Conservation (phyloP, 2,329 filamentous ascomycete genomes). For the Mycosphaerelloides madeirae region DNA sequence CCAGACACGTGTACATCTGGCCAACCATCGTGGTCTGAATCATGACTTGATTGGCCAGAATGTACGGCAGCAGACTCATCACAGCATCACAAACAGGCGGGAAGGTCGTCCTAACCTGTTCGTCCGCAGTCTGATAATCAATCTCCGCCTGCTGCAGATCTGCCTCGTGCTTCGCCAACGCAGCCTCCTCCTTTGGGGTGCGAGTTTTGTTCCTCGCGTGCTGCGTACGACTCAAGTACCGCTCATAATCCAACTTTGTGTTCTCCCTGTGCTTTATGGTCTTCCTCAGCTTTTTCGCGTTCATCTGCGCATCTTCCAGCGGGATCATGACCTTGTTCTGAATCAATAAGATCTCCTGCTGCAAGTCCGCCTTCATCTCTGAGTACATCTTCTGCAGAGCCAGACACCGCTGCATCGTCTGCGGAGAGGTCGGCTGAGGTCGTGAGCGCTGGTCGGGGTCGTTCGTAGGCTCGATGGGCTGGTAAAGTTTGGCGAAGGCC, state of each 20-base stretch:
- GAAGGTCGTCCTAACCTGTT: conserved; percentile 65
- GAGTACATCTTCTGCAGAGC: conserved; percentile 63
- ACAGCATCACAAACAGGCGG: conserved; percentile 66
- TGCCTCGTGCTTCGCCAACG: conserved; percentile 64
- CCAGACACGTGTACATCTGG: conserved; percentile 70
- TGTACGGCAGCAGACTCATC: conserved; percentile 67
- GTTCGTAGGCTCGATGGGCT: conserved; percentile 65
- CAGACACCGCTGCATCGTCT: conserved; percentile 60
- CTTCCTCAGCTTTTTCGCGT: conserved; percentile 68
- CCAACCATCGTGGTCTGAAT: conserved; percentile 74
- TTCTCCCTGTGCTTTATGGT: conserved; percentile 82
- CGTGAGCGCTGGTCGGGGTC: conserved; percentile 49
- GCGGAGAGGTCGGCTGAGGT: conserved; percentile 57
- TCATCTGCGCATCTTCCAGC: conserved; percentile 63
- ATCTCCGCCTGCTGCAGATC: conserved; percentile 61
- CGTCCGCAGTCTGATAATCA: conserved; percentile 71
- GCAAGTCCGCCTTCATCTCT: conserved; percentile 66
- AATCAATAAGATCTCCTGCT: conserved; percentile 66
- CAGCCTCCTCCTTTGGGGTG: conserved; percentile 67
- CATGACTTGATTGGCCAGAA: conserved; percentile 66
- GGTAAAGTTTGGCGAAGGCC: conserved; percentile 69
- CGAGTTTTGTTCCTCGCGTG: conserved; percentile 66
- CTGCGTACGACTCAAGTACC: conserved; percentile 66
- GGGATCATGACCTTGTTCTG: conserved; percentile 66
- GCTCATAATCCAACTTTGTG: conserved; percentile 75